Conservation (phyloP, 148 eudicot species). For the Camellia granthamiana region DNA sequence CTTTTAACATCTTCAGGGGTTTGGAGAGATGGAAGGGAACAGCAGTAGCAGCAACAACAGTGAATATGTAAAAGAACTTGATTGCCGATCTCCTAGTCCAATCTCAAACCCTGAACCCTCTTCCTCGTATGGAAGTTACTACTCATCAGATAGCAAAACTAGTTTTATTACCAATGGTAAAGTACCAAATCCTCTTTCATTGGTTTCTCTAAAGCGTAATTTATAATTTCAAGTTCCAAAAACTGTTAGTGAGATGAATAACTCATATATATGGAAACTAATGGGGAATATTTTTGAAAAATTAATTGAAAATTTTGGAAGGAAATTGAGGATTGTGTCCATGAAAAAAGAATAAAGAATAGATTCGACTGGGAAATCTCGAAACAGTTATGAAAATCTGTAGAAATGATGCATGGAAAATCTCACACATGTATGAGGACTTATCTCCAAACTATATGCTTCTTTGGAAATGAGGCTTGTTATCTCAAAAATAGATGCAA, state of each 20-base stretch:
- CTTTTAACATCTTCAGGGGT: slow-evolving; percentile 34
- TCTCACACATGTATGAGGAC: background rate
- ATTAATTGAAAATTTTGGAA: background rate
- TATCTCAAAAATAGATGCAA: background rate
- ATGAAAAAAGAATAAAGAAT: background rate
- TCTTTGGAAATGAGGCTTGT: background rate
- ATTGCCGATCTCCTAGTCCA: slow-evolving; percentile 24
- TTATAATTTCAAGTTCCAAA: background rate
- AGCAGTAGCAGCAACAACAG: slow-evolving; percentile 25
- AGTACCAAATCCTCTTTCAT: slow-evolving; percentile 8
- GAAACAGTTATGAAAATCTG: background rate
- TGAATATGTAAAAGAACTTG: slow-evolving; percentile 31
- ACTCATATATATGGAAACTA: background rate
- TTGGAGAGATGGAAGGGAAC: slow-evolving; percentile 40
- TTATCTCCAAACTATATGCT: background rate
- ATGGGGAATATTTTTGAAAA: background rate
- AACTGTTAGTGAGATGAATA: background rate
- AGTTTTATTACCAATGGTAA: slow-evolving; percentile 36
- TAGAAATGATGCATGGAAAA: background rate
- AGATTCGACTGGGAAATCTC: background rate
- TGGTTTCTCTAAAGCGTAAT: background rate
- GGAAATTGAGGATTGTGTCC: background rate
- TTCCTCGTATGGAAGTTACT: slow-evolving; percentile 54
- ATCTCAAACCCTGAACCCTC: slow-evolving; percentile 50
- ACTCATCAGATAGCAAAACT: slow-evolving; percentile 45